Conservation (phyloP, 2,329 filamentous ascomycete genomes). For the Colletotrichum gloeosporioides region DNA sequence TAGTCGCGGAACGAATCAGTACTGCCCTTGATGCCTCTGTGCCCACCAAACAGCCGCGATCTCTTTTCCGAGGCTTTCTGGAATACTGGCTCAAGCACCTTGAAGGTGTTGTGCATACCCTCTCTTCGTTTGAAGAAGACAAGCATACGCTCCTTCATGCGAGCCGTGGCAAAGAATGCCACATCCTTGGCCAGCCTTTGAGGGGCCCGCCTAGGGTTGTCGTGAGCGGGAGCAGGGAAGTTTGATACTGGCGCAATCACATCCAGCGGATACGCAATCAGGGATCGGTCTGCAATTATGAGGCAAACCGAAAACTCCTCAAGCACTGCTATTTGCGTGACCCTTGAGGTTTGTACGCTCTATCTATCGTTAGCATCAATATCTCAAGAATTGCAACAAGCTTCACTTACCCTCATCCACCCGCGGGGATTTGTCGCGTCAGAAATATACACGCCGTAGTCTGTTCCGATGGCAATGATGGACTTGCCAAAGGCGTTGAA, state of each 20-base stretch:
- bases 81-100: slow-evolving; percentile 93
- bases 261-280: slow-evolving; percentile 94
- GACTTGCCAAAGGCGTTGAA: slow-evolving; percentile 85
- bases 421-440: slow-evolving; percentile 88
- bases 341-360: slow-evolving; percentile 77
- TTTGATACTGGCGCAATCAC: slow-evolving; percentile 72
- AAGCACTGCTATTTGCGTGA: slow-evolving; percentile 92
- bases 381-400: background rate
- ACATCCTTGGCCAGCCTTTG: slow-evolving; percentile 94
- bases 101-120: slow-evolving; percentile 91
- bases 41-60: slow-evolving; percentile 68
- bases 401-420: slow-evolving; percentile 78
- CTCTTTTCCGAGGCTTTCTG: slow-evolving; percentile 90
- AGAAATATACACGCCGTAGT: slow-evolving; percentile 90
- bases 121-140: slow-evolving; percentile 98
- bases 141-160: slow-evolving; percentile 95
- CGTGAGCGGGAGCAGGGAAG: slow-evolving; percentile 66
- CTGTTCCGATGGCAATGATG: slow-evolving; percentile 93
- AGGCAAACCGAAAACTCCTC: slow-evolving; percentile 96
- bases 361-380: slow-evolving; percentile 40
- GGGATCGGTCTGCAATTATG: slow-evolving; percentile 86
- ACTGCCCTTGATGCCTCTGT: slow-evolving; percentile 66
- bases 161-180: slow-evolving; percentile 92
- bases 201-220: slow-evolving; percentile 83
- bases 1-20: slow-evolving; percentile 98